Percentiles rank a stretch among this genome's conserved stretches.
Conservation (phyloP, 495 filamentous ascomycete species). For the Penicillium atrosanguineum region DNA sequence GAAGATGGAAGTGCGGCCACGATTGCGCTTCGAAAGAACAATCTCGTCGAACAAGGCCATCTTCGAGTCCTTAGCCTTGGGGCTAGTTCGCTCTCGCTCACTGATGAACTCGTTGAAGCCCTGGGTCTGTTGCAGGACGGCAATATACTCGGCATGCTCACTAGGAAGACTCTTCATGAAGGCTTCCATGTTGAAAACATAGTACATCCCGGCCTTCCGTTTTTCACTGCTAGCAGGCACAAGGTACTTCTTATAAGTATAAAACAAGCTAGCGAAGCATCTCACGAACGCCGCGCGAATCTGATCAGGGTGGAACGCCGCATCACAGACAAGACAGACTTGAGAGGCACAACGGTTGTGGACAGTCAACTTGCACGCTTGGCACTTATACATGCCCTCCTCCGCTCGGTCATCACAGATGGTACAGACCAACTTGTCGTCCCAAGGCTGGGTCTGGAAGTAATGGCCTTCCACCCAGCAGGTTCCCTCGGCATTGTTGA, state of each 20-base stretch:
- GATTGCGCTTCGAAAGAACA: slow-evolving; percentile 89
- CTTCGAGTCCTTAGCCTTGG: slow-evolving; percentile 55
- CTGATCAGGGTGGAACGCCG: slow-evolving; percentile 87
- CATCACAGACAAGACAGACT: slow-evolving; percentile 82
- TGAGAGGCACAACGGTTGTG: slow-evolving; percentile 80
- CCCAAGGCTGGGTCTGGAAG: slow-evolving; percentile 68
- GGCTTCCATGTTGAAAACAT: slow-evolving; percentile 89
- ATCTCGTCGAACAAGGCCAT: slow-evolving; percentile 95
- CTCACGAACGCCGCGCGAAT: slow-evolving; percentile 90
- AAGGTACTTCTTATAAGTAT: slow-evolving; percentile 89
- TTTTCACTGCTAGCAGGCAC: slow-evolving; percentile 73
- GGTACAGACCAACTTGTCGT: slow-evolving; percentile 68
- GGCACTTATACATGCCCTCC: slow-evolving; percentile 85
- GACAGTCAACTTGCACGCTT: slow-evolving; percentile 69
- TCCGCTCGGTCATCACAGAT: slow-evolving; percentile 89
- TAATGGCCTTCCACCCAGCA: slow-evolving; percentile 95
- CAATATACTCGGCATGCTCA: slow-evolving; percentile 86
- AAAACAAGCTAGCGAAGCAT: slow-evolving; percentile 90
- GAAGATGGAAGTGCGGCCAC: slow-evolving; percentile 60
- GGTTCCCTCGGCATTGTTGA: slow-evolving; percentile 79
- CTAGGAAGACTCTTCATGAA: slow-evolving; percentile 87
- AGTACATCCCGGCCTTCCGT: slow-evolving; percentile 82
- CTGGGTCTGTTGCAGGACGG: slow-evolving; percentile 89
- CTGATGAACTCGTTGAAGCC: slow-evolving; percentile 97
- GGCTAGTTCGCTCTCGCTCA: slow-evolving; percentile 65